A percentile compares a stretch with the other conserved stretches of the same genome.
Conservation (phyloP, 1,284 basidiomycete species). For the Irpex lacteus region DNA sequence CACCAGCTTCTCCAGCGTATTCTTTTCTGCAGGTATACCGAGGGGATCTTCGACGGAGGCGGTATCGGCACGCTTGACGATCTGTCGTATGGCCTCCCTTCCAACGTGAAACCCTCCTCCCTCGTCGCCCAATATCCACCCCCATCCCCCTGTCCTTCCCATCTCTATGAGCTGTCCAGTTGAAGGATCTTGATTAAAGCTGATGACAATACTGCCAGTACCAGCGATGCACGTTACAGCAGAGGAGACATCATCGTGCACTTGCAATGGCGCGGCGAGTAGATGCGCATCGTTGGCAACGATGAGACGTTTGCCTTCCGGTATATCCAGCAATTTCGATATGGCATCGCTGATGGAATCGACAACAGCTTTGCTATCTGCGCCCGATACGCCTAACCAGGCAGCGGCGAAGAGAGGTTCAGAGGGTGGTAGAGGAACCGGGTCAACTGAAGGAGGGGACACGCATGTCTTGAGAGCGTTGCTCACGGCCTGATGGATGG, state of each 20-base stretch:
- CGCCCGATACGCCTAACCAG: constrained; percentile 78
- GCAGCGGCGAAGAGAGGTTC: constrained; percentile 53
- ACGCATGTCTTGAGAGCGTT: constrained; percentile 49
- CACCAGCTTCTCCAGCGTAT: constrained; percentile 34
- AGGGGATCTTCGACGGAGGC: constrained; percentile 40
- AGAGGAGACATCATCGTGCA: constrained; percentile 52
- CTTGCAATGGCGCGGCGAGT: constrained; percentile 65
- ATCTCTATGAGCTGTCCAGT: constrained; percentile 47
- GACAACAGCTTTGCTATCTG: constrained; percentile 64
- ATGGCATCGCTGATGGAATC: constrained; percentile 49
- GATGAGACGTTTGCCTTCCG: constrained; percentile 48
- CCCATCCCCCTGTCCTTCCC: constrained; percentile 75
- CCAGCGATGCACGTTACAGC: constrained; percentile 70
- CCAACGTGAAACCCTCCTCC: constrained; percentile 77
- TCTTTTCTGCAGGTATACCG: constrained; percentile 7
- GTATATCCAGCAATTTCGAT: constrained; percentile 53
- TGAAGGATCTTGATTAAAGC: constrained; percentile 45
- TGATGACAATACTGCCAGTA: constrained; percentile 68
- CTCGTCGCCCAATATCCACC: constrained; percentile 81
- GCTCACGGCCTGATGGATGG: constrained; percentile 48
- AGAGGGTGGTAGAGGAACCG: constrained; percentile 39
- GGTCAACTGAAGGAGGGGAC: constrained; percentile 30
- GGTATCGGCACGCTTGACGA: constrained; percentile 55
- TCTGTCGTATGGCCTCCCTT: constrained; percentile 64
- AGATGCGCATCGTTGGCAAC: constrained; percentile 76